Percentiles rank a stretch among this genome's conserved stretches.
phyloP scores from a whole-genome alignment of 345 rosid species.

The Firmiana major region DNA sequence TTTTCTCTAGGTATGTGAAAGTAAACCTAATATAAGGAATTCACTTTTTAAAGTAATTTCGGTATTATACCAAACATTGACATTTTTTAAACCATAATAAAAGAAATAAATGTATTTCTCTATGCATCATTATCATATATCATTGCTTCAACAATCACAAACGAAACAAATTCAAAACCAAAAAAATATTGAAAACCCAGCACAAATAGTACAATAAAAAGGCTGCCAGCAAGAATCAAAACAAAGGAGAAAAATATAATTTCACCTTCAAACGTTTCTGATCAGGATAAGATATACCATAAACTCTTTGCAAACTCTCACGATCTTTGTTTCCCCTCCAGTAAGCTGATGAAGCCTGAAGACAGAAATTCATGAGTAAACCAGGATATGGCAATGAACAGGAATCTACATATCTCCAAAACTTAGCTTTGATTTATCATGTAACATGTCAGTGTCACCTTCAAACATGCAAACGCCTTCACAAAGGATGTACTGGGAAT shows the following conservation, averaged over 20 bases:
- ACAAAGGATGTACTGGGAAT: constrained; percentile 97
- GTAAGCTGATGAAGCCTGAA: constrained; percentile 96
- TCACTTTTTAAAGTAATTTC: not conserved
- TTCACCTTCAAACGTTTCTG: constrained; percentile 75
- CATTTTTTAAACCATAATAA: not conserved
- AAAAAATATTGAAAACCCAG: not conserved
- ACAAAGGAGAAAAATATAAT: not conserved
- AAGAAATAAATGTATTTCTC: not conserved
- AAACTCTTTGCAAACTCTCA: constrained; percentile 95
- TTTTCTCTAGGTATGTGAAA: not conserved
- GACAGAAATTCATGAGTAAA: constrained; percentile 18
- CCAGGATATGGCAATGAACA: constrained; percentile 15
- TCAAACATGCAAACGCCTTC: constrained; percentile 87
- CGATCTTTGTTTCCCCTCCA: constrained; percentile 92
- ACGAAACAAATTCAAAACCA: not conserved
- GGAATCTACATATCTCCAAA: constrained; percentile 10
- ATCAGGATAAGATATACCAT: constrained; percentile 97
- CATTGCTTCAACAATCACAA: constrained; percentile 4
- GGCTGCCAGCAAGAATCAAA: not conserved
- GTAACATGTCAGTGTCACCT: constrained; percentile 46
- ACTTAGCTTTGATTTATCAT: constrained; percentile 5
- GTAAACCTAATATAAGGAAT: not conserved
- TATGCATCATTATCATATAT: not conserved
- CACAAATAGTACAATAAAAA: constrained; percentile 5
- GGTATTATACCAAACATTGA: not conserved